A percentile compares a stretch with the other conserved stretches of the same genome.
Evolutionary conservation across 768 basidiomycete genomes (phyloP).

Genomic region (Suillus subluteus): DNA sequence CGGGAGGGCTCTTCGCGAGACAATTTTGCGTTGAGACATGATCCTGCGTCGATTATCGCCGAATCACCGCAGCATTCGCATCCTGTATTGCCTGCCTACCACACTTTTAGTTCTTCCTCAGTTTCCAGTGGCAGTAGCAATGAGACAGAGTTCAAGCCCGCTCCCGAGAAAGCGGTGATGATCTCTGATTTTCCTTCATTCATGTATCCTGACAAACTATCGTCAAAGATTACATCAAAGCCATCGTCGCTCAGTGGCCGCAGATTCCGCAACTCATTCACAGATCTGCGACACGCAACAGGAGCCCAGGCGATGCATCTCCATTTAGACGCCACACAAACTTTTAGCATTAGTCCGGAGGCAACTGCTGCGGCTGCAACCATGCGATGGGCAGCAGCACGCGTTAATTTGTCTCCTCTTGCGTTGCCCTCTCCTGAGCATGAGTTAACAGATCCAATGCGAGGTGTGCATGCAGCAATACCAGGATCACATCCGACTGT

Average conservation of each 20-base stretch:
- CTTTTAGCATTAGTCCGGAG: conserved; percentile 46
- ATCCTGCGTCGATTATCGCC: conserved; percentile 2
- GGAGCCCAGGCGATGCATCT: conserved; percentile 29
- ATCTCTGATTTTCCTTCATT: conserved; percentile 12
- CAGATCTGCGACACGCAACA: conserved; percentile 42
- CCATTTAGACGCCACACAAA: conserved; percentile 33
- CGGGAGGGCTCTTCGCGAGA: conserved; percentile 12
- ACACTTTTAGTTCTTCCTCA: conserved; percentile 16
- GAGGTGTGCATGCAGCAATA: conserved; percentile 66
- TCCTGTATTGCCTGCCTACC: conserved; percentile 18
- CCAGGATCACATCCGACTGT: conserved; percentile 58
- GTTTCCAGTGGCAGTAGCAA: conserved; percentile 12
- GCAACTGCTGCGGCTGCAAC: conserved; percentile 75
- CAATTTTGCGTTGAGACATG: conserved; percentile 15
- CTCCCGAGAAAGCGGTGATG: conserved; percentile 6
- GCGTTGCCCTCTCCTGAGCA: conserved; percentile 90
- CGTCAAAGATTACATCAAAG: conserved; percentile 29
- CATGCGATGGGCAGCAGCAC: conserved; percentile 83
- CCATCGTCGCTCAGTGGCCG: conserved; percentile 36
- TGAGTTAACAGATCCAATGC: conserved; percentile 90
- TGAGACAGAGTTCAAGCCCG: background rate
- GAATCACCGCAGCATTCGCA: conserved; percentile 12
- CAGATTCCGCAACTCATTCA: conserved; percentile 50
- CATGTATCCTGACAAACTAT: conserved; percentile 30
- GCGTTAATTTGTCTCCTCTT: conserved; percentile 83